Evolutionary conservation across 2,329 filamentous ascomycete genomes (phyloP), one percentile per base, ranked within the genome.

Genomic region (Didymella arachidicola): DNA sequence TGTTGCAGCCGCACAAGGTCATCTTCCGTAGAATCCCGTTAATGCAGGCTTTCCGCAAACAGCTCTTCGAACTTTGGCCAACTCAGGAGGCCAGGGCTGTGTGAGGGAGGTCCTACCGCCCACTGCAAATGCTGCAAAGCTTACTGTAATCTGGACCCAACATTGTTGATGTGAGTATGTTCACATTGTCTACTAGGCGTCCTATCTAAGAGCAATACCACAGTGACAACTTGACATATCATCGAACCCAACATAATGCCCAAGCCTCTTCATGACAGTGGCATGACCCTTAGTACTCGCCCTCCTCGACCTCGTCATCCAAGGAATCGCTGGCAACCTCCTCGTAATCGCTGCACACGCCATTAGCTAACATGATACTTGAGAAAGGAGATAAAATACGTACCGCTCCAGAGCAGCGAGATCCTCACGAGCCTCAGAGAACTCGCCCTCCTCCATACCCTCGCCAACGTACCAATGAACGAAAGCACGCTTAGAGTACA

Each of bases 391-490:
- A 14, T 36, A 18, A 25, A 22, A 22, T 22, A 22, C 25, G 7
- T 6, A 41, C 27, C 89, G 91, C 84, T 94, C 91, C 32, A 95
- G 83, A 46, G 91, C 91, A 63, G 91, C 91, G 61, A 95, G 83
- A 77, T 95, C 91, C 82, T 95, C 91, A 69, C 91, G 89, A 62
- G 91, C 91, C 80, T 95, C 91, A 63, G 88, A 90, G 82, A 95
- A 95, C 79, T 95, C 91, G 71, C 91, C 91, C 78, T 95, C 91
- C 82, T 95, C 91, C 91, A 95, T 95, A 81, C 91, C 91, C 81
- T 95, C 91, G 66, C 91, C 91, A 53, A 95, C 91, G 68, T 91
- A 91, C 88, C 88, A 90, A 80, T 91, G 88, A 44, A 90, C 88
- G 70, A 91, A 90, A 60, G 88, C 88, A 67, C 88, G 87, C 85